These are phyloP conservation scores for Perilla frutescens DNA, from an alignment of 257 asterid species.

Conservation along the genomic window DNA sequence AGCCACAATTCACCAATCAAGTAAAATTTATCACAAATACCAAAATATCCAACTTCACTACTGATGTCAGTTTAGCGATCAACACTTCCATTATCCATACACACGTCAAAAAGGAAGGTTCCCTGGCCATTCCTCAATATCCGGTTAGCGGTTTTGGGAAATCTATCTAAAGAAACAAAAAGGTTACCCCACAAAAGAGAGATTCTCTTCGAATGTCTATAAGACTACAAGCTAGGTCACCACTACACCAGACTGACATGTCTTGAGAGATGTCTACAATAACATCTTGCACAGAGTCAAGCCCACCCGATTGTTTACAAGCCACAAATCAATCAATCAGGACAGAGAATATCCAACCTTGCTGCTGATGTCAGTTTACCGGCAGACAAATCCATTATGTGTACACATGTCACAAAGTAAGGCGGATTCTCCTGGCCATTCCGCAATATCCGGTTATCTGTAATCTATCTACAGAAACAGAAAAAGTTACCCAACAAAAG, in stretches of 20 bases:
- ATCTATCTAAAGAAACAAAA: conserved; percentile 21
- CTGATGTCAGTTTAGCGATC: background rate
- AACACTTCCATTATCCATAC: background rate
- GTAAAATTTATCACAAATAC: conserved; percentile 13
- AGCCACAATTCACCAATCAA: conserved; percentile 17
- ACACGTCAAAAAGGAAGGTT: background rate
- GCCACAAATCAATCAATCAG: no score
- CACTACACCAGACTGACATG: background rate
- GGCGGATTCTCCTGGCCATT: background rate
- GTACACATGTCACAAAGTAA: background rate
- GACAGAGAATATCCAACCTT: conserved; percentile 23
- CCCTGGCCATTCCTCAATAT: background rate
- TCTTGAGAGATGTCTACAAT: background rate
- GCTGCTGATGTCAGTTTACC: conserved; percentile 4
- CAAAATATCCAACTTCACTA: conserved; percentile 27
- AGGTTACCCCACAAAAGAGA: background rate
- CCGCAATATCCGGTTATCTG: background rate
- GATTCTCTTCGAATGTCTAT: background rate
- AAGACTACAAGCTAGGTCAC: background rate
- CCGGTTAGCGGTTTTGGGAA: background rate
- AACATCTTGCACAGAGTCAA: background rate
- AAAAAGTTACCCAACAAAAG: background rate
- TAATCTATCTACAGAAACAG: conserved; percentile 18
- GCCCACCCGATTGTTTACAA: no score
- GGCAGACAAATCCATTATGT: background rate